Base-by-base conservation (phyloP, 2,329 filamentous ascomycete species). In the Fonsecaea erecta region DNA sequence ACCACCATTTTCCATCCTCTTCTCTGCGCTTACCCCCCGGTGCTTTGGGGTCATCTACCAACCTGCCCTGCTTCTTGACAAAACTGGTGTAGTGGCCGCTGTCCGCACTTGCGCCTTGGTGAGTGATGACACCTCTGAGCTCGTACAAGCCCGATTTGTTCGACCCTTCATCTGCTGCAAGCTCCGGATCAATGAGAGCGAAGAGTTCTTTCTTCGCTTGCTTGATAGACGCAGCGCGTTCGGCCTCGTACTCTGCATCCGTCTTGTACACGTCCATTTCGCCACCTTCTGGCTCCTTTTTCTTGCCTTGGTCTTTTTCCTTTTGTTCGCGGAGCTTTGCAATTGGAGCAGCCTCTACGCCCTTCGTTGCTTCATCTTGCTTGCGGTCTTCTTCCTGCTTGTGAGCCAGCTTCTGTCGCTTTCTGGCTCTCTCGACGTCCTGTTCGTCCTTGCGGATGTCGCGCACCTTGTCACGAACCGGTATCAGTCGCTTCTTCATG, bases 41-140 rank as follows among this genome's bases (percentile, higher is more conserved):
- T 21, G 89, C 91, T 74, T 88, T 87, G 16, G 89, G 84, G 72
- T 96, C 90, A 61, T 77, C 73, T 2, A 76, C 73, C 64, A 92
- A 80, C 9, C 83, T 80, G 0, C 86, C 89, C 67, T 89, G 84
- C 85, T 99, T 97, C 85, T 98, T 99, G 72, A 99, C 91, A 76
- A 97, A 99, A 0, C 93, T 90, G 3, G 96, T 99, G 83, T 99
- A 99, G 79, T 99, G 95, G 7, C 95, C 95, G 73, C 94, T 97
- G 79, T 99, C 95, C 21, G 95, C 95, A 75, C 93, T 96, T 65
- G 93, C 92, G 68, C 95, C 95, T 79, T 99, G 95, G 78, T 99
- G 95, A 32, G 96, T 97, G 65, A 99, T 91, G 4, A 99, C 90
- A 54, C 92, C 95, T 28, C 94, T 88, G 52, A 99, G 86, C 80